Base-by-base conservation (phyloP, 2,329 filamentous ascomycete species). In the Colletotrichum lini region DNA sequence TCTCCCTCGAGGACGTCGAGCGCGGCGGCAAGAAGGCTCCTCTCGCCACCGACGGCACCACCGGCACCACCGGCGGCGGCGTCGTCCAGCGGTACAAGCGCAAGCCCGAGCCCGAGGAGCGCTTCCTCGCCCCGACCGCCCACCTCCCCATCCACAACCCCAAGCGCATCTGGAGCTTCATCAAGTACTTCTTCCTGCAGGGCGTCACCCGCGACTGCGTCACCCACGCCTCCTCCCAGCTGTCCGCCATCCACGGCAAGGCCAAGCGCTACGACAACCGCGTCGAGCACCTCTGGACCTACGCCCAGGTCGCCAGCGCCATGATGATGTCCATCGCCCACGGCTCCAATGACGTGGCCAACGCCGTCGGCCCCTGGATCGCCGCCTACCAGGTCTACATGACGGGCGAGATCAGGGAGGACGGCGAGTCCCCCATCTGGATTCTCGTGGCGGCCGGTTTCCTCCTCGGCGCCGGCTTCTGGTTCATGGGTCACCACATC, bases 261-360 rank as follows among this genome's bases (percentile, higher is more conserved):
- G 84, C 84, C 10, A 78, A 80, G 45, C 77, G 78, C 2, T 86
- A 85, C 72, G 84, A 86, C 73, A 82, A 82, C 70, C 79, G 81
- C 5, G 83, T 85, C 16, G 85, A 86, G 75, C 83, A 87, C 76
- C 77, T 84, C 60, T 86, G 81, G 80, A 84, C 84, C 1, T 86
- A 82, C 74, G 80, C 78, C 56, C 82, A 84, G 74, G 80, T 84
- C 13, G 76, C 79, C 62, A 79, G 78, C 7, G 81, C 82, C 49
- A 81, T 82, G 73, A 80, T 82, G 73, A 80, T 82, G 77, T 83
- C 81, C 23, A 82, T 84, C 67, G 80, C 82, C 3, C 83, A 84
- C 76, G 83, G 83, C n/a, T 80, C 81, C 57, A 84, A 84, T 74
- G 82, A 84, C 70, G 81, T 84, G 5, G 79, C 81, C 50, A 84